Evolutionary conservation across 768 basidiomycete species (phyloP), one percentile per base, ranked within the genome.

Genomic region (Panellus pusillus): DNA sequence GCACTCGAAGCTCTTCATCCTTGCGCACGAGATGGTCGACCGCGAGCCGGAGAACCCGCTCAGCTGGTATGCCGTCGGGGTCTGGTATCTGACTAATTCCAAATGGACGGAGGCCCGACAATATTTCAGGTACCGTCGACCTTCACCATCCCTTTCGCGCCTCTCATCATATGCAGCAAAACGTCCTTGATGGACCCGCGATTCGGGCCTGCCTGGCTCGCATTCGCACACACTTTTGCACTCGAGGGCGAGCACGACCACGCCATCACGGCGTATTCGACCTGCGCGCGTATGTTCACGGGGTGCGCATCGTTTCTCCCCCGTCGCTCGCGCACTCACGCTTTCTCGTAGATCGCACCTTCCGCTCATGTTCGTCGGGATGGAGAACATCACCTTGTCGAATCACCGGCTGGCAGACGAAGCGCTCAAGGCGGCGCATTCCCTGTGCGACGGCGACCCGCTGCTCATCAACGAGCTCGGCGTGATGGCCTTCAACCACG

Each of bases 161-260:
- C 39, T 18, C 51, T 20, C 36, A 49, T 38, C 66, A 27, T 47
- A 14, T 28, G 38, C 9, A 96, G 95, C 65, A 99, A 99, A 80
- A 92, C 95, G 0, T 93, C 92, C 3, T 72, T 99, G 13, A 93
- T 98, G 87, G 96, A 99, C 66, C 91, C 95, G 17, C 82, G 96
- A 4, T 97, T 97, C 68, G 93, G 86, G 0, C 94, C 97, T 9
- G 93, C 96, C 0, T 99, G 97, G 97, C 83, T 98, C 46, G 92
- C 94, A 2, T 99, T 98, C 67, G 97, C 91, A 9, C 97, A 99
- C 69, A 94, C 94, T 0, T 99, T 97, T 73, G 93, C 96, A 2
- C 76, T 91, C 61, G 97, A 99, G 68, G 95, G 95, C 14, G 97
- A 99, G 68, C 97, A 98, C 73, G 96, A 98, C 62, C 95, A 98